Percentiles rank a stretch among this genome's conserved stretches.
Evolutionary conservation across 1,284 basidiomycete species (phyloP).

Genomic region (Mycosarcoma maydis): DNA sequence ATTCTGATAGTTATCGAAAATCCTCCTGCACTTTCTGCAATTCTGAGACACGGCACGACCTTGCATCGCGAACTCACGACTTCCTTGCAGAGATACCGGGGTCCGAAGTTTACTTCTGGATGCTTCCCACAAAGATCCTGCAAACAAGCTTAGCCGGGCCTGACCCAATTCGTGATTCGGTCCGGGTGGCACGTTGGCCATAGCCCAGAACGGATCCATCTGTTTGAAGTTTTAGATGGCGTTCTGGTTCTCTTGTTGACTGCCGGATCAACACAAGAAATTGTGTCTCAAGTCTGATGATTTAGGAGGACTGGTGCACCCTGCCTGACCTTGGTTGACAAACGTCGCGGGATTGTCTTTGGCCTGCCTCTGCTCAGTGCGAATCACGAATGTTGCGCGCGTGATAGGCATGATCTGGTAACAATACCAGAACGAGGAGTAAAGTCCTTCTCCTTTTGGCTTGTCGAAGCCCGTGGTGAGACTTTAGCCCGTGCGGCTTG

Average conservation of each 20-base stretch:
- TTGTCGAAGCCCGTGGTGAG: background rate
- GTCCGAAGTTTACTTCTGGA: constrained; percentile 1
- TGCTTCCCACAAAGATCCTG: background rate
- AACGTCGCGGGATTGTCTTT: background rate
- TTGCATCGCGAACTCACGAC: background rate
- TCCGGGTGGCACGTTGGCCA: background rate
- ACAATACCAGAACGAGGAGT: background rate
- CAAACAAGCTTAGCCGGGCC: background rate
- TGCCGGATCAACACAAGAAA: too few species aligned
- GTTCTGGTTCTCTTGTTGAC: background rate
- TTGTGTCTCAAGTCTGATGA: too few species aligned
- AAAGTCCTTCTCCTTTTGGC: too few species aligned
- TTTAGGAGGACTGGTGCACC: too few species aligned
- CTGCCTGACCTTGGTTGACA: background rate
- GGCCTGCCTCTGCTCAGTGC: too few species aligned
- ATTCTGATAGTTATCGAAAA: too few species aligned
- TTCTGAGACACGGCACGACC: background rate
- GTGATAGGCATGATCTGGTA: too few species aligned
- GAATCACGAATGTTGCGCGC: too few species aligned
- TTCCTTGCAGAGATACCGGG: background rate
- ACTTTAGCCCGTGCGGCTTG: background rate
- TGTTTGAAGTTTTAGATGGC: background rate
- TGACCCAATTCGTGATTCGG: background rate
- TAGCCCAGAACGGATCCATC: background rate
- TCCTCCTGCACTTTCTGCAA: too few species aligned